phyloP scores from a whole-genome alignment of 2,329 filamentous ascomycete genomes.

The Penicillium sp. region DNA sequence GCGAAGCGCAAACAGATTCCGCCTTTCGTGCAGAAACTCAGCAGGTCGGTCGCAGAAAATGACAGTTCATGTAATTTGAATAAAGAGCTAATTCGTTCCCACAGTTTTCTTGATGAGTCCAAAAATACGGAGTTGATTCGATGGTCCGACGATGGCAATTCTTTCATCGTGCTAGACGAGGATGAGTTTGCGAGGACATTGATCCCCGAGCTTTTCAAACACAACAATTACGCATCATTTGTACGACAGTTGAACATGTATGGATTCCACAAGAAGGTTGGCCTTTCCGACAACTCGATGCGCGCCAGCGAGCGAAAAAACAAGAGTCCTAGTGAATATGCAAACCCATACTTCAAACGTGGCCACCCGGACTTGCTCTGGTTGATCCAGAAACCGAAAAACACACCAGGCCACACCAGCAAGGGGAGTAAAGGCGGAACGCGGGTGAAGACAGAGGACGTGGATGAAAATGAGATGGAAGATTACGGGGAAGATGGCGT shows the following conservation, averaged over 20 bases:
- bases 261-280: slow-evolving; percentile 70
- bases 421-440: slow-evolving; percentile 49
- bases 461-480: slow-evolving; percentile 65
- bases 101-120: slow-evolving; percentile 86
- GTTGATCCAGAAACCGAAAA: slow-evolving; percentile 95
- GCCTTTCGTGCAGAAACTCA: slow-evolving; percentile 95
- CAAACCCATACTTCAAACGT: slow-evolving; percentile 92
- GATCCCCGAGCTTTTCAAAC: slow-evolving; percentile 75
- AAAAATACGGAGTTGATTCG: slow-evolving; percentile 94
- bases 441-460: slow-evolving; percentile 57
- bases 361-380: slow-evolving; percentile 90
- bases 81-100: neutral
- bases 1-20: slow-evolving; percentile 93
- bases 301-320: slow-evolving; percentile 94
- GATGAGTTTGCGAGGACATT: slow-evolving; percentile 78
- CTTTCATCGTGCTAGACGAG: slow-evolving; percentile 94
- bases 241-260: slow-evolving; percentile 71
- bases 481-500: slow-evolving; percentile 47
- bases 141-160: slow-evolving; percentile 95
- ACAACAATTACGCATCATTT: slow-evolving; percentile 78
- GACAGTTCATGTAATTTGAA: slow-evolving; percentile 23
- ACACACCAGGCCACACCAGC: slow-evolving; percentile 57
- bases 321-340: slow-evolving; percentile 98
- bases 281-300: slow-evolving; percentile 95
- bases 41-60: slow-evolving; percentile 65